A percentile compares a stretch with the other conserved stretches of the same genome.
These are phyloP conservation scores for Microsporum canis DNA, from an alignment of 2,329 filamentous ascomycete species.

Conservation along the genomic window DNA sequence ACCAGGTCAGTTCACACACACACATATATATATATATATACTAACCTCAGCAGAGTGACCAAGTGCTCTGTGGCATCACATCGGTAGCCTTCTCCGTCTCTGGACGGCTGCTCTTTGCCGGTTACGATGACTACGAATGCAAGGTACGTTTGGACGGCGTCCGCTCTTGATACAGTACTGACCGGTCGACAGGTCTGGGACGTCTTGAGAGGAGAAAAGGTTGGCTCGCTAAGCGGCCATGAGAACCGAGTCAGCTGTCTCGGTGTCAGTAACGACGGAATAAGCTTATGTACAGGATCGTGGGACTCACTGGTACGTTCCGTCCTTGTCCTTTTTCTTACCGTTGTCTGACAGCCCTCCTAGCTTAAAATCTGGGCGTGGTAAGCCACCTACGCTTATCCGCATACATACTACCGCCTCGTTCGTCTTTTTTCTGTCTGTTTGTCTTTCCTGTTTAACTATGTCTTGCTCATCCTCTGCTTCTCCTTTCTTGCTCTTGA, in stretches of 20 bases:
- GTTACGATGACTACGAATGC: conserved; percentile 99
- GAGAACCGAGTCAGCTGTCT: conserved; percentile 98
- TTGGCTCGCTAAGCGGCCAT: conserved; percentile 91
- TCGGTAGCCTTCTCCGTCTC: conserved; percentile 97
- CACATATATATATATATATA: background rate
- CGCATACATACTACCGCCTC: background rate
- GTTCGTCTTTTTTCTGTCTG: background rate
- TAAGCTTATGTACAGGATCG: conserved; percentile 97
- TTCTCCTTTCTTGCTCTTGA: conserved; percentile 2
- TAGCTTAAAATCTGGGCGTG: conserved; percentile 84
- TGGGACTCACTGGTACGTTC: conserved; percentile 93
- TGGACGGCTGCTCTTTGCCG: conserved; percentile 85
- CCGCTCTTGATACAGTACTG: conserved; percentile 14
- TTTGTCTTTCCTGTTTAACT: background rate
- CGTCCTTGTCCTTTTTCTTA: conserved; percentile 3
- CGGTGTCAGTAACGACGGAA: conserved; percentile 96
- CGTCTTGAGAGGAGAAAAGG: conserved; percentile 88
- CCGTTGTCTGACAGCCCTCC: conserved; percentile 5
- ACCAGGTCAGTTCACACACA: conserved; percentile 43
- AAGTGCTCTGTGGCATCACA: conserved; percentile 94
- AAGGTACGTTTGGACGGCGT: conserved; percentile 54
- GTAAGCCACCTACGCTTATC: conserved; percentile 35
- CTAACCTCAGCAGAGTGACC: conserved; percentile 59
- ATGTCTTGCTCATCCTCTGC: background rate
- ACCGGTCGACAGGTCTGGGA: conserved; percentile 73